Evolutionary conservation across 768 basidiomycete species (phyloP).

Genomic region (Phylloporus scabripes): DNA sequence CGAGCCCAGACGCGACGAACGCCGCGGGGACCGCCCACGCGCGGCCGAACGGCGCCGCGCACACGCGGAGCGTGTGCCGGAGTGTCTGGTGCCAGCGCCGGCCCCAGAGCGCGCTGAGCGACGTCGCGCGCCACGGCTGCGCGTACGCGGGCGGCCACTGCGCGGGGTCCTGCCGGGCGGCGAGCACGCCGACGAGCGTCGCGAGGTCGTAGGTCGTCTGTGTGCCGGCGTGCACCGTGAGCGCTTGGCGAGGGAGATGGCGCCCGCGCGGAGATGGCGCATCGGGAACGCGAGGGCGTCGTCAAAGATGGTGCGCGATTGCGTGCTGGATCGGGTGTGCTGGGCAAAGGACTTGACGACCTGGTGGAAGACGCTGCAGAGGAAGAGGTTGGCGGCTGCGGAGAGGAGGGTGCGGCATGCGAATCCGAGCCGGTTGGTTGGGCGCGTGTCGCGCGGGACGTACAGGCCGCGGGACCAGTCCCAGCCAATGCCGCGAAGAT

Average conservation of each 20-base stretch:
- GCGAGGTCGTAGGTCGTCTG: slow-evolving; percentile 26
- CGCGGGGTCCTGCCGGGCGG: slow-evolving; percentile 23
- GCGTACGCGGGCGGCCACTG: slow-evolving; percentile 31
- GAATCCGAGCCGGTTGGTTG: slow-evolving; percentile 36
- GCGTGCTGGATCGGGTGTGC: slow-evolving; percentile 28
- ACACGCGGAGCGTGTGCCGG: slow-evolving; percentile 29
- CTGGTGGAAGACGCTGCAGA: slow-evolving; percentile 44
- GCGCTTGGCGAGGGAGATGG: slow-evolving; percentile 40
- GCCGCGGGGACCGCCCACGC: slow-evolving; percentile 45
- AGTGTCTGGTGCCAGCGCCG: slow-evolving; percentile 35
- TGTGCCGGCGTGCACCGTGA: slow-evolving; percentile 41
- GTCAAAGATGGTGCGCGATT: slow-evolving; percentile 29
- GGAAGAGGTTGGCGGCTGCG: slow-evolving; percentile 32
- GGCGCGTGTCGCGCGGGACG: slow-evolving; percentile 36
- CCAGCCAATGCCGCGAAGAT: slow-evolving; percentile 60
- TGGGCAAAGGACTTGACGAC: slow-evolving; percentile 43
- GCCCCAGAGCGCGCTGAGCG: slow-evolving; percentile 33
- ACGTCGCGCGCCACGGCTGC: slow-evolving; percentile 30
- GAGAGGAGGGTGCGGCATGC: slow-evolving; percentile 30
- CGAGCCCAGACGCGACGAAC: slow-evolving; percentile 49
- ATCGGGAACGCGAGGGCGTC: slow-evolving; percentile 21
- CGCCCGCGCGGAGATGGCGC: slow-evolving; percentile 35
- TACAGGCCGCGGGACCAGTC: slow-evolving; percentile 41
- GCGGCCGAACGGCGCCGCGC: slow-evolving; percentile 22
- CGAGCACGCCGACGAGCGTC: slow-evolving; percentile 17